These are phyloP conservation scores for Apiospora kogelbergensis DNA, from an alignment of 2,329 filamentous ascomycete genomes.

Conservation along the genomic window DNA sequence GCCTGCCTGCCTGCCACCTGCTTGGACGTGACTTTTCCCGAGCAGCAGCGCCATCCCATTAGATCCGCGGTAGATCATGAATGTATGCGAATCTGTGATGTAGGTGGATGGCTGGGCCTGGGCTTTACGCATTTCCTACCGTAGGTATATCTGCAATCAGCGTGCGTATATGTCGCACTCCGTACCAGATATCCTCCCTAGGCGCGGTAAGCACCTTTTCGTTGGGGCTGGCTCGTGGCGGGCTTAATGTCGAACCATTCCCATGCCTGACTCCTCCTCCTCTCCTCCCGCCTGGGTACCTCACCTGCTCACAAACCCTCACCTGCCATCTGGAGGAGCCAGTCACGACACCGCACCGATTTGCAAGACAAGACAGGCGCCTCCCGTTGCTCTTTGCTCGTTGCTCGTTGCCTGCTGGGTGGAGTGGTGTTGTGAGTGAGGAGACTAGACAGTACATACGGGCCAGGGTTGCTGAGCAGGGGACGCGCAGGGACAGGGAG, in stretches of 20 bases:
- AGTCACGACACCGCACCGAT: neutral
- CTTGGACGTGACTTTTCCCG: neutral
- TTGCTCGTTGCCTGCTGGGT: neutral
- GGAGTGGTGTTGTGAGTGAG: neutral
- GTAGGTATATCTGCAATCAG: neutral
- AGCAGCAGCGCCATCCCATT: neutral
- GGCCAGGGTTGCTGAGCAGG: neutral
- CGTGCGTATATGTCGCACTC: too few relatives aligned
- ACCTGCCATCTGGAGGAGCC: neutral
- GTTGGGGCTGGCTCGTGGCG: constrained; percentile 4
- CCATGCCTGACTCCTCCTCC: neutral
- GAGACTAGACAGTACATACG: neutral
- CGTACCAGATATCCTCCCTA: neutral
- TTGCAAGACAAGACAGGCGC: neutral
- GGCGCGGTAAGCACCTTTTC: constrained; percentile 6
- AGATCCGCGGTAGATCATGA: neutral
- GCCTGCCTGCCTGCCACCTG: too few relatives aligned
- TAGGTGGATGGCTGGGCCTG: neutral
- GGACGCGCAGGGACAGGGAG: neutral
- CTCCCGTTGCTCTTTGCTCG: neutral
- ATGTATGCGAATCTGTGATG: neutral
- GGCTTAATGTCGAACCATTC: constrained; percentile 1
- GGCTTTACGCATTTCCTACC: neutral
- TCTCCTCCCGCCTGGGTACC: neutral
- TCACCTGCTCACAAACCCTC: neutral